A percentile compares a stretch with the other conserved stretches of the same genome.
Conservation (phyloP, 2,329 filamentous ascomycete species). For the Lecanicillium sp. region DNA sequence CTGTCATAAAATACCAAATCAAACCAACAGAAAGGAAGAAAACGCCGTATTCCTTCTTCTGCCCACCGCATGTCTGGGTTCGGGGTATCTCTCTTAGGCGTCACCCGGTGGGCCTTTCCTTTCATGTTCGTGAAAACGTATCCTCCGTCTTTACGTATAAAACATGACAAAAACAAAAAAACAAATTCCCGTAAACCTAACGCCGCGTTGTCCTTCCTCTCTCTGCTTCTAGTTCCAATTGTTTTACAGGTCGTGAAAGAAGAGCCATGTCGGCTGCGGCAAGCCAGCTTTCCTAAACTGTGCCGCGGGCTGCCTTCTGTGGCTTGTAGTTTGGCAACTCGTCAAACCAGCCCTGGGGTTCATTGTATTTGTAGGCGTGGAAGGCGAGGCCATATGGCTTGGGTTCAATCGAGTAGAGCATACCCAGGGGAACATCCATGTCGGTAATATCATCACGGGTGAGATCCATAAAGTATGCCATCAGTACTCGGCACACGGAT, state of each 20-base stretch:
- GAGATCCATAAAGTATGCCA: conserved; percentile 94
- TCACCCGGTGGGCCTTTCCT: no score
- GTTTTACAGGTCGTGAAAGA: conserved; percentile 5
- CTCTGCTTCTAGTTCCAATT: neutral
- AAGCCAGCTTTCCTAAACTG: conserved; percentile 5
- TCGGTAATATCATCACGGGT: conserved; percentile 88
- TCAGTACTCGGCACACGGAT: conserved; percentile 81
- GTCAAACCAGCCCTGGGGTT: conserved; percentile 70
- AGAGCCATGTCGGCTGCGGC: neutral
- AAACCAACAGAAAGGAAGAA: no score
- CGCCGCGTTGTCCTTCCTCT: neutral
- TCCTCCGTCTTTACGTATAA: neutral
- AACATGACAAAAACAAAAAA: neutral
- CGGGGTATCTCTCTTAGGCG: no score
- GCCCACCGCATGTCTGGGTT: no score
- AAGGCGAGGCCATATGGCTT: conserved; percentile 98
- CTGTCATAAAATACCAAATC: no score
- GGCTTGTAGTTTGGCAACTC: conserved; percentile 79
- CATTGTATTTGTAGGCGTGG: conserved; percentile 88
- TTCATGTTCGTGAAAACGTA: neutral
- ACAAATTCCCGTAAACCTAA: no score
- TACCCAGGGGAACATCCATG: conserved; percentile 85
- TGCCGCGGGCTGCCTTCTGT: conserved; percentile 35
- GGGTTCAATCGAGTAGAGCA: conserved; percentile 90
- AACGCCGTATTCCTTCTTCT: no score